Base-by-base conservation (phyloP, 1,284 basidiomycete species). In the Trichosporon inkin region DNA sequence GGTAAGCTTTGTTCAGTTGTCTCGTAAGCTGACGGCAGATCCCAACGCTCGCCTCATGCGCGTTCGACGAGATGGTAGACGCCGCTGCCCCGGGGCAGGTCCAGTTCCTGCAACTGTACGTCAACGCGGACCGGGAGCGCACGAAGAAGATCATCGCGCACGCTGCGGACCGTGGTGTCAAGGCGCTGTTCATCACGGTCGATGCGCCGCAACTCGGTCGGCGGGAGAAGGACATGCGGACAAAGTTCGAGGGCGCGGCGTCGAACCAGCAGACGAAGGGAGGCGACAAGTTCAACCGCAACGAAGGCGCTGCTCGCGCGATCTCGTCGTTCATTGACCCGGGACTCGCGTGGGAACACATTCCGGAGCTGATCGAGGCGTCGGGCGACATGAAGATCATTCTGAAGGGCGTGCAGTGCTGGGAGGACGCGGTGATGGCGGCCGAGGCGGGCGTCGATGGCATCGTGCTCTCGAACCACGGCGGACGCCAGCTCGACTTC, bases 241-340 rank as follows among this genome's bases (percentile, higher is more conserved):
- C 89, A 83, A 95, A 93, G 74, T 96, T 96, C 66, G 92, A 92
- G 41, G 92, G 88, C 8, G 86, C 86, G 44, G 89, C 90, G 63
- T 88, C 89, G 3, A 84, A 67, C 40, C 76, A 72, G 55, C 88
- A 68, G 85, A 87, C 75, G 81, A 71, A 66, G 64, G 81, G 85
- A 58, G 73, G 74, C 54, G 80, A 83, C 62, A 82, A 82, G 20
- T 83, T 92, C 20, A 87, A 94, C 71, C 84, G 90, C 47, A 88
- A 88, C 39, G 90, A 95, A 75, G 93, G 93, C 52, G 94, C 92
- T 4, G 93, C 94, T 1, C 82, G 92, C 61, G 93, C 94, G n/a
- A 97, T 98, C 69, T 75, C 93, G 84, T 89, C 89, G 4, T 97
- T 97, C 80, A 97, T 98, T 68, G 94, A 98, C 76, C 90, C 94